Conservation (phyloP, 768 basidiomycete species). For the Candolleomyces efflorescens region DNA sequence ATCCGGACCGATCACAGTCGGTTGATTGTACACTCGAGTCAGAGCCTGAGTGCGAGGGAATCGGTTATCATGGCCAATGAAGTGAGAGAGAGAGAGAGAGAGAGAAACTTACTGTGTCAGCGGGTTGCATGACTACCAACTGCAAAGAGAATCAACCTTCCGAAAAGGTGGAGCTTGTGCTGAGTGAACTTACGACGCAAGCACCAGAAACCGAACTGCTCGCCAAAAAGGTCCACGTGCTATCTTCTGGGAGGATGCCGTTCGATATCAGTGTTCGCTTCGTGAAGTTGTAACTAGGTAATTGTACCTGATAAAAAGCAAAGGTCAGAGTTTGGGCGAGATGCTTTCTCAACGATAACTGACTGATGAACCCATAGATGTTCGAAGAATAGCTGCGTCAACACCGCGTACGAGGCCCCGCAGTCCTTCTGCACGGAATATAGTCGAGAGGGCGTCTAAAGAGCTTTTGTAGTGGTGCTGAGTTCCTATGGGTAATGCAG, state of each 20-base stretch:
- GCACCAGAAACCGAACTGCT: slow-evolving; percentile 88
- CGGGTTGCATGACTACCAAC: slow-evolving; percentile 93
- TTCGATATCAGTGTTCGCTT: slow-evolving; percentile 73
- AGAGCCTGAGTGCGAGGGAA: slow-evolving; percentile 54
- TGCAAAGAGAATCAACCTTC: slow-evolving; percentile 23
- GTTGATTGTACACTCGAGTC: slow-evolving; percentile 96
- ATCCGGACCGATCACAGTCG: slow-evolving; percentile 64
- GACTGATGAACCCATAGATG: slow-evolving; percentile 89
- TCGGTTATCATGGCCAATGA: too few relatives aligned
- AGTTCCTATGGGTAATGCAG: slow-evolving; percentile 87
- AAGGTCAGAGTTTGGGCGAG: not conserved
- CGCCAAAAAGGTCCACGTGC: slow-evolving; percentile 80
- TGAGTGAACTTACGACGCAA: slow-evolving; percentile 69
- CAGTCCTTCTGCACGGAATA: slow-evolving; percentile 72
- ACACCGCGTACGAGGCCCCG: slow-evolving; percentile 87
- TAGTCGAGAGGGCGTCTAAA: slow-evolving; percentile 74
- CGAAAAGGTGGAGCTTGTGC: not conserved
- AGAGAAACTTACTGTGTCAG: slow-evolving; percentile 59
- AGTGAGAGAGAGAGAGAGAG: not conserved
- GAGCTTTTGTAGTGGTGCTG: slow-evolving; percentile 90
- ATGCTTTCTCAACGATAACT: not conserved
- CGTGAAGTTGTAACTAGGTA: slow-evolving; percentile 93
- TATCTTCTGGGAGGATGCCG: slow-evolving; percentile 69
- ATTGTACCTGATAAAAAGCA: slow-evolving; percentile 64
- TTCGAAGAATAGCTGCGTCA: slow-evolving; percentile 89